A percentile compares a stretch with the other conserved stretches of the same genome.
Evolutionary conservation across 805 yeast genomes (phyloP).

Genomic region (Spathaspora girioi): DNA sequence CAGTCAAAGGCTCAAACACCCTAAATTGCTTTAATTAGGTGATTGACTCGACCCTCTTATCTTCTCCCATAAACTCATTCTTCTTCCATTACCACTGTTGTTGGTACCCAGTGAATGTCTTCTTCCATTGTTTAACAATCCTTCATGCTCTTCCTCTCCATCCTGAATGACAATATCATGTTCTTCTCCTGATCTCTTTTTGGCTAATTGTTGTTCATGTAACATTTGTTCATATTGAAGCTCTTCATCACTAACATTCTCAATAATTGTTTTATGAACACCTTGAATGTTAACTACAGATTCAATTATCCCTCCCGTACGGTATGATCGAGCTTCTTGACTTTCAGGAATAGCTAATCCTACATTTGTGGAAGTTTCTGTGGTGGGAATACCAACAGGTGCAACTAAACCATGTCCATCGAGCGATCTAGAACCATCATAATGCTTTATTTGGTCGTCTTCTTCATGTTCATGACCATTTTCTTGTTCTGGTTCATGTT

Average conservation of each 20-base stretch:
- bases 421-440: neutral
- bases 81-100: neutral
- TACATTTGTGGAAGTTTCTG: neutral
- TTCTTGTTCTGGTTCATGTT: neutral
- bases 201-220: neutral
- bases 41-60: slow-evolving; percentile 1
- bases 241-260: slow-evolving; percentile 51
- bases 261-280: slow-evolving; percentile 80
- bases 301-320: slow-evolving; percentile 71
- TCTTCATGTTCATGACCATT: neutral
- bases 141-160: neutral
- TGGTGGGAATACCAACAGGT: neutral
- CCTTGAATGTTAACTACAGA: slow-evolving; percentile 82
- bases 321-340: slow-evolving; percentile 34
- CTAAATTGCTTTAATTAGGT: neutral
- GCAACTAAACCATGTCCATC: neutral
- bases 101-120: neutral
- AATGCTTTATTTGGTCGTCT: neutral
- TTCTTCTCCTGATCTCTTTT: neutral
- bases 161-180: neutral
- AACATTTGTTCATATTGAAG: slow-evolving; percentile 1
- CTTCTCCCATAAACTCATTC: slow-evolving; percentile 9
- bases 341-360: slow-evolving; percentile 16
- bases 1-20: neutral
- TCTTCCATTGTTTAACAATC: neutral